Evolutionary conservation across 225 moss, liverwort and hornwort genomes (phyloP).

Genomic region (Marchantia polymorpha): DNA sequence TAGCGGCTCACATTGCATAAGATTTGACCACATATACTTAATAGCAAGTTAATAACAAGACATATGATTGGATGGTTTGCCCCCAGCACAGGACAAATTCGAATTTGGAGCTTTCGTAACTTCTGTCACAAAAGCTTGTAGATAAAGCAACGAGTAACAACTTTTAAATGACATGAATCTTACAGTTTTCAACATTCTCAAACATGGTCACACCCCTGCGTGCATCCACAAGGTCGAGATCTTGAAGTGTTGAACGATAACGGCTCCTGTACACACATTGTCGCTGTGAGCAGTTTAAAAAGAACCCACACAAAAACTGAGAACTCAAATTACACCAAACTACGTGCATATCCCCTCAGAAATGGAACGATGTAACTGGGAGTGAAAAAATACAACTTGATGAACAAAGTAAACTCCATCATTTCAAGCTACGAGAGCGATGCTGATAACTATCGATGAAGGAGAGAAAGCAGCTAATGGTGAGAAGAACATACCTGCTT

Average conservation of each 20-base stretch:
- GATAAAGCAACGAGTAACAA: not conserved
- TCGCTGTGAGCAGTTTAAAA: not conserved
- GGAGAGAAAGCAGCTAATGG: not conserved
- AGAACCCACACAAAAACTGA: not conserved
- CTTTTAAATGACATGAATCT: slow-evolving; percentile 15
- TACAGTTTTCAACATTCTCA: slow-evolving; percentile 88
- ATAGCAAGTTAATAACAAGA: not conserved
- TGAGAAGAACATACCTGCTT: slow-evolving; percentile 53
- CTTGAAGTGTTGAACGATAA: slow-evolving; percentile 97
- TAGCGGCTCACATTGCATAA: not conserved
- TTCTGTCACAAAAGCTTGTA: not conserved
- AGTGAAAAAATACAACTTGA: not conserved
- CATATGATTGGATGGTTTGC: not conserved
- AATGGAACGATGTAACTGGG: not conserved
- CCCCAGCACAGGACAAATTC: not conserved
- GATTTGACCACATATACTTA: not conserved
- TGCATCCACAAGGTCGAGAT: slow-evolving; percentile 96
- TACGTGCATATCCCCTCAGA: not conserved
- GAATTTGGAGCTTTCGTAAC: not conserved
- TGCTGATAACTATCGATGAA: too few species aligned
- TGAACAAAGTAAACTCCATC: not conserved
- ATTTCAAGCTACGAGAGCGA: not conserved
- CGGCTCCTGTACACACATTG: slow-evolving; percentile 61
- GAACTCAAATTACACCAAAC: not conserved
- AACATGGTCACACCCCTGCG: slow-evolving; percentile 92